Evolutionary conservation across 2,329 filamentous ascomycete species (phyloP), one percentile per base, ranked within the genome.

Genomic region (Ceratocystiopsis brevicomis): DNA sequence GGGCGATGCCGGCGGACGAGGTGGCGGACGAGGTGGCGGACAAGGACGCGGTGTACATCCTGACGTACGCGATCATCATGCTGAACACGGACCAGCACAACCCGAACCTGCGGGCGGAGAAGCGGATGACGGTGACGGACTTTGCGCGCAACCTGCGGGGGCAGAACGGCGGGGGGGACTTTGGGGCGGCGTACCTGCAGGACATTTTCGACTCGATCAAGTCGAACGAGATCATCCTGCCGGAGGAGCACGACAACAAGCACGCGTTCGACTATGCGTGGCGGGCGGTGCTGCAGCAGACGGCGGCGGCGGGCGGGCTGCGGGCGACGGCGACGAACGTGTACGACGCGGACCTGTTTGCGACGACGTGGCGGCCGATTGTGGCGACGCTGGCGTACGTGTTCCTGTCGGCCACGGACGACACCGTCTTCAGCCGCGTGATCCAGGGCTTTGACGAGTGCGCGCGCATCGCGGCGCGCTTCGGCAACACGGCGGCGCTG

Each of bases 401-500:
- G 4, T 98, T 98, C 64, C 93, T 96, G 80, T 96, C 88, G 34
- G 92, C 92, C 15, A 93, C 86, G 0, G 92, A 98, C 55, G 90
- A 98, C 57, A 71, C 88, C 0, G 90, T 98, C 3, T 98, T 94
- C 57, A 84, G 84, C 34, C 76, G 90, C 47, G 82, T 98, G 16
- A 85, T 96, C 25, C 83, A 83, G 40, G 90, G 90, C 2, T 98
- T 98, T 54, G 85, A 94, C 53, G 88, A 98, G 59, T 96, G 88
- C 57, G 87, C 90, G 16, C 80, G 84, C 47, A 93, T 98, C 51
- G 88, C 90, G 6, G 78, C 84, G 9, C 82, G 77, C 54, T 88
- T 95, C 59, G 73, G 73, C 13, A 69, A 93, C 52, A 81, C 73
- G 1, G 87, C 94, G 51, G 87, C 84, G 33, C 69, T 98, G 30